Evolutionary conservation across 2,329 filamentous ascomycete species (phyloP), one percentile per base, ranked within the genome.

Genomic region (Clonostachys solani): DNA sequence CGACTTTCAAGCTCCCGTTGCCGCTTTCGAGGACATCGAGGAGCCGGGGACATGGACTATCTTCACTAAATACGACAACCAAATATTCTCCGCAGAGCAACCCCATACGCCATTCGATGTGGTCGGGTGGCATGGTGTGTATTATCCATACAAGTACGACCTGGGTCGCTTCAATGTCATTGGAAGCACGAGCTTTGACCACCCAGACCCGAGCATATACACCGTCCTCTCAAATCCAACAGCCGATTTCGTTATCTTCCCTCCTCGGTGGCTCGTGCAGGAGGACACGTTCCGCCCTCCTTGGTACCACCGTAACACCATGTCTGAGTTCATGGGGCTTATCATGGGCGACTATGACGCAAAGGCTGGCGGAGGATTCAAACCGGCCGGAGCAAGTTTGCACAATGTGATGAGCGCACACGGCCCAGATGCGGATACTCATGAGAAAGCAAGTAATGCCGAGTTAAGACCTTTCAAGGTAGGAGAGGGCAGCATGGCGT

Each of bases 61-160:
- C 41, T 74, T 75, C 45, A 73, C 72, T 60, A 87, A 87, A 62
- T 84, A 87, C 60, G 80, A 81, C 58, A 81, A 84, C 54, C 69
- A 73, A 40, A 76, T 89, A 47, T 89, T 87, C 66, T 66, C 69
- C 16, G 81, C 83, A 12, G 69, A 60, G 40, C 87, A 91, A 66
- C 65, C 73, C 9, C 87, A 91, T 63, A 85, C 83, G 0, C 87
- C 87, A 0, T 92, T 91, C 56, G 87, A 92, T 60, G 80, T 92
- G 0, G 87, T 90, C 3, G 86, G 83, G 5, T 92, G 87, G 87
- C 87, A 92, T 60, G 88, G 88, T 38, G 87, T 82, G 55, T 91
- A 88, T 68, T 85, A 86, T 52, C 88, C 88, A 0, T 90, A 83
- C 73, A 92, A 92, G 65, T 92, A 92, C 67, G 87, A 92, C 58